Conservation (phyloP, 768 basidiomycete species). For the Crassisporium funariophilum region DNA sequence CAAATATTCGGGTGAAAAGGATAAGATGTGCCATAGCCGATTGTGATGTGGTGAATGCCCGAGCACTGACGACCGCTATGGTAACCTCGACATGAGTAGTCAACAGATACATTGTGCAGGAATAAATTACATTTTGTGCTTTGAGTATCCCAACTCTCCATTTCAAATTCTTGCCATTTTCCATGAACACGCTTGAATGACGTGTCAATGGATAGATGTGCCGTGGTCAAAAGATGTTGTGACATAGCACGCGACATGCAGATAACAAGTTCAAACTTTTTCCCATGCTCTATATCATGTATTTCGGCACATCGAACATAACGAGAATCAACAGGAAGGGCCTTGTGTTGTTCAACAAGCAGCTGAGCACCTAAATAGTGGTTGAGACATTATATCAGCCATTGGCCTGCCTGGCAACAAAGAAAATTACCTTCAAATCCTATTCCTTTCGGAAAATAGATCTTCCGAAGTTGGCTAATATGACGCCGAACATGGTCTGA, state of each 20-base stretch:
- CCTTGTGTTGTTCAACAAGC: neutral
- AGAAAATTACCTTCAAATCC: neutral
- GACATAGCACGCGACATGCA: conserved; percentile 27
- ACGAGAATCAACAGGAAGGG: conserved; percentile 2
- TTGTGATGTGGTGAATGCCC: conserved; percentile 28
- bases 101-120: neutral
- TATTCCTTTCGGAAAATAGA: neutral
- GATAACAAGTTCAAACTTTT: conserved; percentile 11
- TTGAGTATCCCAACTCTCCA: conserved; percentile 5
- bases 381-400: no score
- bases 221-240: conserved; percentile 8
- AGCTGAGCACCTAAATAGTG: conserved; percentile 15
- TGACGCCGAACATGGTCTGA: neutral
- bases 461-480: neutral
- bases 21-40: conserved; percentile 25
- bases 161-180: conserved; percentile 14
- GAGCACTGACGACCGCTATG: conserved; percentile 21
- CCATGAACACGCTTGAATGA: conserved; percentile 9
- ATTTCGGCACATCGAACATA: conserved; percentile 24
- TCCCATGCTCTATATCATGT: conserved; percentile 7
- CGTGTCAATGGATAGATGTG: conserved; percentile 9
- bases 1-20: conserved; percentile 23
- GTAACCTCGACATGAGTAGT: no score
- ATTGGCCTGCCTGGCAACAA: no score
- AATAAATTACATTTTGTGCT: neutral